Base-by-base conservation (phyloP, 225 moss, liverwort and hornwort species). In the Polytrichum formosum region DNA sequence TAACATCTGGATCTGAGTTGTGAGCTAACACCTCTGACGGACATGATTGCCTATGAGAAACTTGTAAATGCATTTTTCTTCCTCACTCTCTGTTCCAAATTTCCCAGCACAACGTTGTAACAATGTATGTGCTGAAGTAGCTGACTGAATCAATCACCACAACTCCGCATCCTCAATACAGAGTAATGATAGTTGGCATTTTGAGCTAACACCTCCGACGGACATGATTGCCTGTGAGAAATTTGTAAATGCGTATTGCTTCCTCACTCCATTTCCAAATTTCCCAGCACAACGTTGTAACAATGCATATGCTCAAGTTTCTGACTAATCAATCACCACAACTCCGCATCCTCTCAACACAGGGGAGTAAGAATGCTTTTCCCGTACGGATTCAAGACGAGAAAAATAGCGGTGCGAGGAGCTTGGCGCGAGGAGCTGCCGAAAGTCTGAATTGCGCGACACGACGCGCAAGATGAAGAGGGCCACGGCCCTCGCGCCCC, bases 401-500 rank as follows among this genome's bases (percentile, higher is more conserved):
- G 54, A 54, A 64, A 70, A 53, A 76, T 67, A 62, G 68, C 53
- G 56, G 76, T 23, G 67, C 71, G 64, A 23, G 75, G 73, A 55
- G 33, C 61, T 72, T 71, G 70, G 10, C 60, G 77, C 65, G 80
- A 80, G 28, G 26, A 63, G 26, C 61, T 62, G n/a, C 70, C 82
- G 66, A 79, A 79, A 63, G 71, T 76, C 72, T 75, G 79, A 68
- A 80, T 56, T 9, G 73, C 27, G 65, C 75, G 70, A 80, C 86
- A 86, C 26, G 82, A 73, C 33, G 80, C 26, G 63, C 76, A 81
- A 55, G 77, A 81, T 27, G 81, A 68, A 75, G 83, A 68, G 86
- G 86, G 86, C 78, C 82, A 83, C 54, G 70, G 86, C 83, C 86
- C 86, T 61, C 83, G 73, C 75, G 83, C 75, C 83, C 80, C 80